Evolutionary conservation across 1,284 basidiomycete genomes (phyloP).

Genomic region (Rhizoctonia solani): DNA sequence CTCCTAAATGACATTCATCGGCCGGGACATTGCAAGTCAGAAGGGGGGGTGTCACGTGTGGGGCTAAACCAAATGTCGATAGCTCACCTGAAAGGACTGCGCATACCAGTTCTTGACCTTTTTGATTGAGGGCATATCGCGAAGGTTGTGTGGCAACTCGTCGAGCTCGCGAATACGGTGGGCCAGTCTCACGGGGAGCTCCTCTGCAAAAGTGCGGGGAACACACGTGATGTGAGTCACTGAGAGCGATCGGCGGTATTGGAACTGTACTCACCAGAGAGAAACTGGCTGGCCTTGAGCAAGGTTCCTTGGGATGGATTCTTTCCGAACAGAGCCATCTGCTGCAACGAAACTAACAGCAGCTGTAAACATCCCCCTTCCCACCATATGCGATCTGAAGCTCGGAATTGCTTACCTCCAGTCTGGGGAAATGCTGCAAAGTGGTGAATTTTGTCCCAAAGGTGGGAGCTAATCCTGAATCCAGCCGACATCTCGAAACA

Average conservation of each 20-base stretch:
- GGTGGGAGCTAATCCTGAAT: conserved; percentile 74
- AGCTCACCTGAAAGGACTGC: conserved; percentile 90
- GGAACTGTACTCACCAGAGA: conserved; percentile 59
- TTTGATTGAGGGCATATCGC: conserved; percentile 90
- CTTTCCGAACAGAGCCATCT: conserved; percentile 88
- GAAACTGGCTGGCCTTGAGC: conserved; percentile 83
- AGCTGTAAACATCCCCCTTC: not conserved
- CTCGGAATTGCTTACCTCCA: conserved; percentile 60
- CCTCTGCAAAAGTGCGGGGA: conserved; percentile 57
- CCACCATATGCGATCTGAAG: not conserved
- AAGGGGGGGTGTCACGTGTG: not conserved
- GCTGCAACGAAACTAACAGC: conserved; percentile 80
- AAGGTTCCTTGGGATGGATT: conserved; percentile 86
- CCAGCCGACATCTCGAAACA: conserved; percentile 20
- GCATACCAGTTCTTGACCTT: conserved; percentile 99
- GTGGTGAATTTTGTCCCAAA: conserved; percentile 93
- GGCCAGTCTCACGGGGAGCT: conserved; percentile 91
- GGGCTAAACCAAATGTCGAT: not conserved
- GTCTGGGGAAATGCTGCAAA: conserved; percentile 95
- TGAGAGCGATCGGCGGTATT: not conserved
- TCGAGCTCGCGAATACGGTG: conserved; percentile 98
- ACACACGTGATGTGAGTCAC: conserved; percentile 16
- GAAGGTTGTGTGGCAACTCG: conserved; percentile 89
- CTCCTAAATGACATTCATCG: conserved; percentile 59
- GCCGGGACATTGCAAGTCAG: conserved; percentile 7